Evolutionary conservation across 2,329 filamentous ascomycete species (phyloP).

Genomic region (Alternaria solani): DNA sequence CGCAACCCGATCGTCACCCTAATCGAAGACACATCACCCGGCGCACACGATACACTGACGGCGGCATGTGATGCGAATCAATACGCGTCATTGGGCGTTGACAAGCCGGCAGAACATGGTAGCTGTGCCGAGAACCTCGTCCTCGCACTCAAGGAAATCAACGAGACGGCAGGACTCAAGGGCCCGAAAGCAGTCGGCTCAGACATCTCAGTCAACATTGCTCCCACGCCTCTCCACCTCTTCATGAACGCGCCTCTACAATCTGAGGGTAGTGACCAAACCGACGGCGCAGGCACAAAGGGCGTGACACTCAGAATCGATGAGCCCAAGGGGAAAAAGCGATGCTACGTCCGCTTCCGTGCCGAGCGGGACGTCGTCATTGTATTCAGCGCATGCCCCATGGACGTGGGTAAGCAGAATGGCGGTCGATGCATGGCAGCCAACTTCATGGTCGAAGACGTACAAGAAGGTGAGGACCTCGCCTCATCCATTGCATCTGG

Average conservation of each 20-base stretch:
- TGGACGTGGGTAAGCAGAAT: constrained; percentile 49
- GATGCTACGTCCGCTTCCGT: constrained; percentile 44
- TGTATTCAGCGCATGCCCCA: constrained; percentile 51
- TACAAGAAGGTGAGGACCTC: constrained; percentile 33
- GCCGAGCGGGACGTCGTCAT: constrained; percentile 50
- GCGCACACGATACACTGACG: constrained; percentile 58
- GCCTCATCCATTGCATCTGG: constrained; percentile 24
- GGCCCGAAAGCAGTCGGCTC: constrained; percentile 57
- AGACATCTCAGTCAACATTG: constrained; percentile 58
- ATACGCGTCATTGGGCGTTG: constrained; percentile 54
- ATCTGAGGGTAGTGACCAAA: constrained; percentile 18
- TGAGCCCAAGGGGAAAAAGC: constrained; percentile 47
- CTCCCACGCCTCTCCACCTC: constrained; percentile 57
- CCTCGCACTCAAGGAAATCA: constrained; percentile 58
- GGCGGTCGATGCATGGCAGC: constrained; percentile 50
- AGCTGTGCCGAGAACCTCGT: constrained; percentile 60
- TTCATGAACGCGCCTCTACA: constrained; percentile 50
- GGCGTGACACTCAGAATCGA: constrained; percentile 39
- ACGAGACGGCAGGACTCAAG: constrained; percentile 57
- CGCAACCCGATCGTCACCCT: constrained; percentile 57
- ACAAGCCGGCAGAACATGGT: constrained; percentile 57
- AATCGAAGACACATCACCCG: constrained; percentile 55
- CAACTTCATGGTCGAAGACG: constrained; percentile 51
- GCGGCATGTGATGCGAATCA: constrained; percentile 57
- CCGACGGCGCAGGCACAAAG: constrained; percentile 37